Evolutionary conservation across 1,139 yeast genomes (phyloP), one percentile per base, ranked within the genome.

Genomic region (Tardiomyces blankii): DNA sequence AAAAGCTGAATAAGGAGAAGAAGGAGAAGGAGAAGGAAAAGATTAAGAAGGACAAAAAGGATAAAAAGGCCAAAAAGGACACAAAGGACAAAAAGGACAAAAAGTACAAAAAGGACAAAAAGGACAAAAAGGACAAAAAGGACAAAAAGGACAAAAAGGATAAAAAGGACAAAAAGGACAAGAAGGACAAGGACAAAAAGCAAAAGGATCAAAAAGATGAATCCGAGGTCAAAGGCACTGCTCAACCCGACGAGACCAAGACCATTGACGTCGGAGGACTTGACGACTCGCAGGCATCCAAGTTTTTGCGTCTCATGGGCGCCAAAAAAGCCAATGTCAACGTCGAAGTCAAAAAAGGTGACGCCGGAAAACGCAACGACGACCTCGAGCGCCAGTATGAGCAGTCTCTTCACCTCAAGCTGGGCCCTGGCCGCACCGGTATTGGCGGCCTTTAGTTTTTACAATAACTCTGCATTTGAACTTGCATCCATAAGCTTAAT

Each of bases 71-170:
- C n/a, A 30, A 30, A 14, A 9, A 30, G 35, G 11, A 30, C 5
- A 30, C 4, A 14, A 14, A 30, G 16, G 16, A 30, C 16, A 30
- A 45, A 33, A 27, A 42, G 43, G 21, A 21, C 4, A 25, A 43
- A 21, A 39, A 42, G 19, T 38, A 39, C 6, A 47, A 48, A 32
- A 18, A 19, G 32, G 27, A 33, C n/a, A 19, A 45, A 35, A 25
- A 40, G 44, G 38, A 45, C 32, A 43, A 38, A 18, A 14, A 16
- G 39, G 23, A 40, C 4, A 44, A 41, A 27, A n/a, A 13, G 19
- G 42, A 46, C 28, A 16, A 14, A 40, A 40, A 2, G 18, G 35
- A 25, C 38, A 44, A 12, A 12, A 14, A 2, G 3, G 23, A 18
- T 27, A 32, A 18, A 18, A 44, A 12, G 25, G 39, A 13, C 12